A percentile compares a stretch with the other conserved stretches of the same genome.
Conservation (phyloP, 441 rosid species). For the Metrosideros polymorpha region DNA sequence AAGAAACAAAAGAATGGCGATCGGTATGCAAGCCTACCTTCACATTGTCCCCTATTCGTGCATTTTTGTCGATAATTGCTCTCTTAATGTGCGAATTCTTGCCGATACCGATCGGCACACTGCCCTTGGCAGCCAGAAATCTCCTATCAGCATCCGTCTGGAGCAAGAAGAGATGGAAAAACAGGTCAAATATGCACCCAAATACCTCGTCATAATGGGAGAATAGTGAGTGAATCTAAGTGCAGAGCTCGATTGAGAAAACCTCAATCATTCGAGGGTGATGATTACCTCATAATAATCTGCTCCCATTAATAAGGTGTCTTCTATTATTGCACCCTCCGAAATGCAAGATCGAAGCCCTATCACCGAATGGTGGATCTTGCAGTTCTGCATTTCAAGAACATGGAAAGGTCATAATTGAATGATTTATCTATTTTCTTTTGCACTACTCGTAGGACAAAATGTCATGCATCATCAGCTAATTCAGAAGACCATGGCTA, state of each 20-base stretch:
- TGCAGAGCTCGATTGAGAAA: background rate
- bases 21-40: constrained; percentile 32
- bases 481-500: background rate
- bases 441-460: background rate
- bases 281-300: constrained; percentile 79
- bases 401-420: background rate
- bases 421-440: background rate
- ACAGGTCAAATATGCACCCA: background rate
- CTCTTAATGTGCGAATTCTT: constrained; percentile 79
- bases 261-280: background rate
- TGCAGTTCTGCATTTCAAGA: constrained; percentile 53
- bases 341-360: constrained; percentile 95
- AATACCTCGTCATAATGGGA: background rate
- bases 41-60: constrained; percentile 82
- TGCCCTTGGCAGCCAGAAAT: constrained; percentile 86
- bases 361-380: constrained; percentile 86
- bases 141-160: constrained; percentile 97
- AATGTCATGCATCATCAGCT: background rate
- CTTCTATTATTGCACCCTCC: constrained; percentile 91
- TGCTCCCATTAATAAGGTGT: constrained; percentile 86
- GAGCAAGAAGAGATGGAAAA: background rate
- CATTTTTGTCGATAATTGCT: constrained; percentile 93
- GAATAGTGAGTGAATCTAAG: background rate
- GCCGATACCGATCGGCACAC: constrained; percentile 88
- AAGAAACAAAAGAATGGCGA: background rate